Conservation (phyloP, 2,329 filamentous ascomycete species). For the Corynespora cassiicola region DNA sequence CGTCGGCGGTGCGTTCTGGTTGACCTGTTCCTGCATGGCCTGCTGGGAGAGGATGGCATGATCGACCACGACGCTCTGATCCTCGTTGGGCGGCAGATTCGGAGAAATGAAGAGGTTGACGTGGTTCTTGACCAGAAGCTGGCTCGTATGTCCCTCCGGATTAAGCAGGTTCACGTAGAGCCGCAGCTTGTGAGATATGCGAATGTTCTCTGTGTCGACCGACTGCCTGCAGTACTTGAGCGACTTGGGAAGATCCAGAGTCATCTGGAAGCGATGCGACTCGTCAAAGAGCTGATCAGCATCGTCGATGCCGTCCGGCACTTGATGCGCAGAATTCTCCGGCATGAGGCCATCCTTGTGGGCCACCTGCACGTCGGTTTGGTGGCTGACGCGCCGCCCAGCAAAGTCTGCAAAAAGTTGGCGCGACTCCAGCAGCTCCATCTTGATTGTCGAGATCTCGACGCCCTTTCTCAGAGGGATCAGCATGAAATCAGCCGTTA, state of each 20-base stretch:
- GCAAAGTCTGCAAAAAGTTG: conserved; percentile 52
- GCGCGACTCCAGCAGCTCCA: conserved; percentile 74
- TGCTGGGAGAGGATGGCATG: conserved; percentile 43
- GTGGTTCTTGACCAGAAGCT: conserved; percentile 89
- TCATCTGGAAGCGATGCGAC: conserved; percentile 65
- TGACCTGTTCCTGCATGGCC: conserved; percentile 61
- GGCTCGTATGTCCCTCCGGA: conserved; percentile 91
- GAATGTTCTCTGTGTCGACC: conserved; percentile 86
- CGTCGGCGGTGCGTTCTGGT: conserved; percentile 80
- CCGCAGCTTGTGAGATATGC: conserved; percentile 90
- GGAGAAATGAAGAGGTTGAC: conserved; percentile 96
- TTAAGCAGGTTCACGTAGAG: conserved; percentile 91
- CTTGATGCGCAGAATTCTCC: conserved; percentile 31
- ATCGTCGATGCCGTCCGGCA: conserved; percentile 37
- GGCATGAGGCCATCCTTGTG: conserved; percentile 45
- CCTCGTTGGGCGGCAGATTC: conserved; percentile 85
- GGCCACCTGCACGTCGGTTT: conserved; percentile 40
- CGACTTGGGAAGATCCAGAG: conserved; percentile 76
- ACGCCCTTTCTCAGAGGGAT: conserved; percentile 89
- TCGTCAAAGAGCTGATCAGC: conserved; percentile 57
- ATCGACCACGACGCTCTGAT: conserved; percentile 71
- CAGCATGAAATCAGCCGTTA: conserved; percentile 84
- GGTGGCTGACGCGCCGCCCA: conserved; percentile 40
- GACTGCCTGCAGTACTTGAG: conserved; percentile 87
- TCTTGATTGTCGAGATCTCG: conserved; percentile 80